Evolutionary conservation across 2,329 filamentous ascomycete genomes (phyloP).

Genomic region (Xylariales sp.): DNA sequence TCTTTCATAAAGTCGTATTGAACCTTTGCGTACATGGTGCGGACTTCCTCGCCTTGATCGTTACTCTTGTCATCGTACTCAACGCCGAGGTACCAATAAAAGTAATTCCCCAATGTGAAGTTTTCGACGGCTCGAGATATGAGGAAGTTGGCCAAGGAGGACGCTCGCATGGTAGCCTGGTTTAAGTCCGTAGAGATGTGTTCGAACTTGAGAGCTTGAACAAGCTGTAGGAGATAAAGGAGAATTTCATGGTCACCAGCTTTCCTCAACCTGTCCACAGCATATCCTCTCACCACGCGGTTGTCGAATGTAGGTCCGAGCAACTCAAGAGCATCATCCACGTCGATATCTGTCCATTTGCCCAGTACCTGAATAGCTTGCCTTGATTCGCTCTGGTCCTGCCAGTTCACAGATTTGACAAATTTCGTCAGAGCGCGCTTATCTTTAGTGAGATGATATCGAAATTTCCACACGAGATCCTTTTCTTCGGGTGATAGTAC

Average conservation of each 20-base stretch:
- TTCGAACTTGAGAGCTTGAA: constrained; percentile 96
- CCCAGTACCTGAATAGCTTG: constrained; percentile 90
- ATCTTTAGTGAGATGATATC: constrained; percentile 92
- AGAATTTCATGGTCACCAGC: constrained; percentile 92
- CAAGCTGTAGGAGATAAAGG: constrained; percentile 90
- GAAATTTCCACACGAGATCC: constrained; percentile 96
- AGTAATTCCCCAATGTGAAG: constrained; percentile 90
- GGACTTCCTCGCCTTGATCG: constrained; percentile 78
- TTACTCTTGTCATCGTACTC: constrained; percentile 89
- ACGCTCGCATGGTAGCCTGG: constrained; percentile 73
- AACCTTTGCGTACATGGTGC: constrained; percentile 89
- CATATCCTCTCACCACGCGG: constrained; percentile 87
- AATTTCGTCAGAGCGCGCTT: constrained; percentile 96
- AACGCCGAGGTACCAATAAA: constrained; percentile 99
- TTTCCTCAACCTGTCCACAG: constrained; percentile 90
- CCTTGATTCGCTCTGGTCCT: constrained; percentile 82
- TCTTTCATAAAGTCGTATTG: constrained; percentile 97
- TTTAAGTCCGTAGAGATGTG: constrained; percentile 73
- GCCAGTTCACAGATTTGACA: constrained; percentile 97
- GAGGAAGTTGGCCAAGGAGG: constrained; percentile 88
- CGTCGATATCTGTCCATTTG: constrained; percentile 96
- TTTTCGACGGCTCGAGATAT: constrained; percentile 89
- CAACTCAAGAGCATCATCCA: constrained; percentile 94
- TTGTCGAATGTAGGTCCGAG: constrained; percentile 94
- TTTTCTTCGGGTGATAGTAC: constrained; percentile 90